A percentile compares a stretch with the other conserved stretches of the same genome.
Evolutionary conservation across 1,284 basidiomycete genomes (phyloP).

Genomic region (Boletus mariae): DNA sequence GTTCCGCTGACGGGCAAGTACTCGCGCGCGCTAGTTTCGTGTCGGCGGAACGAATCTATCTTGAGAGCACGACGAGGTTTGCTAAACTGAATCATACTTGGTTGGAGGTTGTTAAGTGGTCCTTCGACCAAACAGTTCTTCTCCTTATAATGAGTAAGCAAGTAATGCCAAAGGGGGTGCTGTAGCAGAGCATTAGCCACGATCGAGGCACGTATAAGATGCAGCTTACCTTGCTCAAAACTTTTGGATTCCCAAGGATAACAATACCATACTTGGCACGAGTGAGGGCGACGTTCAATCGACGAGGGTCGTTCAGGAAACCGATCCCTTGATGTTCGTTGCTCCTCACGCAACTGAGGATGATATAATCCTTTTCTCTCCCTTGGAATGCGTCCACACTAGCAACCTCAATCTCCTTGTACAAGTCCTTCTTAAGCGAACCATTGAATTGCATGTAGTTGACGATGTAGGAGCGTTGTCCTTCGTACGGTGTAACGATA

Average conservation of each 20-base stretch:
- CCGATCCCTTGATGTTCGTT: conserved; percentile 99
- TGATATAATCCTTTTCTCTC: conserved; percentile 99
- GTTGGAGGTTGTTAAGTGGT: conserved; percentile 91
- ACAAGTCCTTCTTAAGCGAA: conserved; percentile 95
- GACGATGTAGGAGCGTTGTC: conserved; percentile 97
- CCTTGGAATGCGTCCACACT: conserved; percentile 99
- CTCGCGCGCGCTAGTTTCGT: conserved; percentile 82
- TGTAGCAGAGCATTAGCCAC: conserved; percentile 33
- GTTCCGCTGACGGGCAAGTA: conserved; percentile 42
- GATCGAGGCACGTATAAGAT: background rate
- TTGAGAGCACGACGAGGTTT: conserved; percentile 86
- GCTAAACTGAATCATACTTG: conserved; percentile 99
- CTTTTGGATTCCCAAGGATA: conserved; percentile 97
- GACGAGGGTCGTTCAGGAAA: conserved; percentile 96
- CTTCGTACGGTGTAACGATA: conserved; percentile 98
- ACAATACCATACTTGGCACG: conserved; percentile 98
- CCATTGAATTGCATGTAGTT: conserved; percentile 99
- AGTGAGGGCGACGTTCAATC: conserved; percentile 95
- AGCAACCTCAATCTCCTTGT: conserved; percentile 99
- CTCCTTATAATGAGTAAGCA: conserved; percentile 98
- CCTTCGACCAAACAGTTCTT: conserved; percentile 94
- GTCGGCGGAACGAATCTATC: conserved; percentile 87
- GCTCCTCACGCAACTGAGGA: conserved; percentile 96
- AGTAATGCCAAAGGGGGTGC: conserved; percentile 98
- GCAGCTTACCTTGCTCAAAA: conserved; percentile 87